Conservation (phyloP, 2,329 filamentous ascomycete species). For the Xylaria arbuscula region DNA sequence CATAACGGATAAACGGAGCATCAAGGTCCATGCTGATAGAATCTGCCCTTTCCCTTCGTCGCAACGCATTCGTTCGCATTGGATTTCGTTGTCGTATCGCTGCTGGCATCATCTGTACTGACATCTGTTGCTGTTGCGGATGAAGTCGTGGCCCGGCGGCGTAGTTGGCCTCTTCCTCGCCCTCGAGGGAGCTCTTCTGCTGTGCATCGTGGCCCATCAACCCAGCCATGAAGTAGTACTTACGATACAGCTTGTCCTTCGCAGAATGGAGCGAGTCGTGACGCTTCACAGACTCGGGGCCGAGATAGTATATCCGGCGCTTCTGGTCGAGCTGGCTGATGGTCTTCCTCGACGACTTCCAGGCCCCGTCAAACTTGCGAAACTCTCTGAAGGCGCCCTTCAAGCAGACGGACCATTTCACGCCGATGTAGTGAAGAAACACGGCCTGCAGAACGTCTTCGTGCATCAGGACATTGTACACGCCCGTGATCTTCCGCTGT, state of each 20-base stretch:
- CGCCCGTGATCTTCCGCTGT: slow-evolving; percentile 60
- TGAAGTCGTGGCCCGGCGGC: not conserved
- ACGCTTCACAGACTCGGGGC: slow-evolving; percentile 28
- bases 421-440: slow-evolving; percentile 62
- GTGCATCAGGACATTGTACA: slow-evolving; percentile 63
- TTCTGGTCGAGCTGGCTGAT: slow-evolving; percentile 49
- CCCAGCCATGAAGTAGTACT: slow-evolving; percentile 60
- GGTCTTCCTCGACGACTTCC: slow-evolving; percentile 49
- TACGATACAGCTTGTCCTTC: slow-evolving; percentile 50
- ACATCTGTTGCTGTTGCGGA: not conserved
- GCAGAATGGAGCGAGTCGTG: slow-evolving; percentile 46
- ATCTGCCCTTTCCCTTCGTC: not conserved
- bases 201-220: slow-evolving; percentile 52
- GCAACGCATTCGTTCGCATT: not conserved
- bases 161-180: slow-evolving; percentile 55
- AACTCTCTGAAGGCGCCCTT: slow-evolving; percentile 52
- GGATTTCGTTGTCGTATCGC: not conserved
- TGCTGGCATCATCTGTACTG: not conserved
- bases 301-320: slow-evolving; percentile 54
- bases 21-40: not conserved
- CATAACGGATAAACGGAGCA: not conserved
- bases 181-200: slow-evolving; percentile 44
- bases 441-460: slow-evolving; percentile 64
- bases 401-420: slow-evolving; percentile 59
- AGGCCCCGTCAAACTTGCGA: slow-evolving; percentile 50